Conservation (phyloP, 345 rosid genomes). For the Litchi chinensis region DNA sequence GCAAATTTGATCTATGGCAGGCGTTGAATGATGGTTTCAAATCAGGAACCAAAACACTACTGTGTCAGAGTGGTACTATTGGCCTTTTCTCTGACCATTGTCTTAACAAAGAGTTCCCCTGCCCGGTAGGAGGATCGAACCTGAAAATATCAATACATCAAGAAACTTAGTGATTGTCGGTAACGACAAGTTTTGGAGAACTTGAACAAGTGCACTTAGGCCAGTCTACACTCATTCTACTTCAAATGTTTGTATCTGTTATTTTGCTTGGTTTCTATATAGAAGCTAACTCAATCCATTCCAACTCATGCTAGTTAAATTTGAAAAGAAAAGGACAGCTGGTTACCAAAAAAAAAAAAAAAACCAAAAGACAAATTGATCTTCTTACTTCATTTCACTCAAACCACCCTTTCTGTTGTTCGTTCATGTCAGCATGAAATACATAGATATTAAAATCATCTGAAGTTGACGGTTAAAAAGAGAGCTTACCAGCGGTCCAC, state of each 20-base stretch:
- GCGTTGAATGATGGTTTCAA: neutral
- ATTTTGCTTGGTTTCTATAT: neutral
- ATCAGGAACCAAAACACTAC: constrained; percentile 2
- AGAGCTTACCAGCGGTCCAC: constrained; percentile 89
- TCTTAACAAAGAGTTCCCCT: constrained; percentile 89
- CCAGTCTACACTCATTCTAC: neutral
- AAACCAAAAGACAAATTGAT: neutral
- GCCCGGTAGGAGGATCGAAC: constrained; percentile 97
- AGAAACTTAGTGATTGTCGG: too few species aligned
- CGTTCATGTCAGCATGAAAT: neutral
- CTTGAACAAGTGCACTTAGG: neutral
- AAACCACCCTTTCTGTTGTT: neutral
- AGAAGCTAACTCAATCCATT: neutral
- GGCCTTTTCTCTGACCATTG: constrained; percentile 83
- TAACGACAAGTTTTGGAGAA: neutral
- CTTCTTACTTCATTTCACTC: neutral
- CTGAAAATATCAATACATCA: constrained; percentile 37
- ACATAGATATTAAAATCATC: neutral
- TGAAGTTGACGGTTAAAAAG: neutral
- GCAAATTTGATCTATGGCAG: neutral
- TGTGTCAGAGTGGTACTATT: constrained; percentile 16
- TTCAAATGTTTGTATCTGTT: neutral
- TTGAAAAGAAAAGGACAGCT: neutral
- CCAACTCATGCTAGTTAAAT: neutral
- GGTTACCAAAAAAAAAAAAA: neutral